phyloP scores from a whole-genome alignment of 805 yeast species.

The Cephaloascus fragrans region DNA sequence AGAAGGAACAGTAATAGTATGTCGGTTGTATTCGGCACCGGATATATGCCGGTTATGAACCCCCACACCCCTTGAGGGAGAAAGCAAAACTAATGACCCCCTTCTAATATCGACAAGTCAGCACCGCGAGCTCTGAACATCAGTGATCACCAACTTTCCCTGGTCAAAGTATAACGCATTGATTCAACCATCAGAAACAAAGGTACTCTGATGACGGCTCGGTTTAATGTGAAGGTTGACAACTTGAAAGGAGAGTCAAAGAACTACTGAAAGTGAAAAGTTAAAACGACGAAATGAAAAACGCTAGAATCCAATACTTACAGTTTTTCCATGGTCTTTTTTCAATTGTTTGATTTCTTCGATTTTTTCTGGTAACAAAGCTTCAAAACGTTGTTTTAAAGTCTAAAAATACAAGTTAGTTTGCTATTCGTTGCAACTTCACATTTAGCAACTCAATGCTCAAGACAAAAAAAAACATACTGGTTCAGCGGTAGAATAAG shows the following conservation, averaged over 20 bases:
- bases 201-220: too few species aligned
- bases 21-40: too few species aligned
- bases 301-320: slow-evolving; percentile 32
- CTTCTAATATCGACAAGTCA: too few species aligned
- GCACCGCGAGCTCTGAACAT: too few species aligned
- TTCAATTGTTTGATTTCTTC: slow-evolving; percentile 88
- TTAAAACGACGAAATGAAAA: too few species aligned
- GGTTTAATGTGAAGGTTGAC: too few species aligned
- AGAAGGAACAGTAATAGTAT: background rate
- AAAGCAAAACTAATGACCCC: background rate
- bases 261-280: too few species aligned
- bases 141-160: too few species aligned
- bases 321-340: slow-evolving; percentile 81
- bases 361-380: slow-evolving; percentile 81
- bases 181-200: too few species aligned
- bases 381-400: slow-evolving; percentile 90
- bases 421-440: background rate
- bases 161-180: too few species aligned
- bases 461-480: slow-evolving; percentile 7
- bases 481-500: slow-evolving; percentile 28
- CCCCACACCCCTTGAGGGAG: background rate
- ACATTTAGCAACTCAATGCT: background rate
- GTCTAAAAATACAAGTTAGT: slow-evolving; percentile 33
- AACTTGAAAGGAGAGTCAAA: too few species aligned
- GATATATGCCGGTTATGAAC: background rate